Evolutionary conservation across 768 basidiomycete genomes (phyloP).

Genomic region (Trametes meyenii): DNA sequence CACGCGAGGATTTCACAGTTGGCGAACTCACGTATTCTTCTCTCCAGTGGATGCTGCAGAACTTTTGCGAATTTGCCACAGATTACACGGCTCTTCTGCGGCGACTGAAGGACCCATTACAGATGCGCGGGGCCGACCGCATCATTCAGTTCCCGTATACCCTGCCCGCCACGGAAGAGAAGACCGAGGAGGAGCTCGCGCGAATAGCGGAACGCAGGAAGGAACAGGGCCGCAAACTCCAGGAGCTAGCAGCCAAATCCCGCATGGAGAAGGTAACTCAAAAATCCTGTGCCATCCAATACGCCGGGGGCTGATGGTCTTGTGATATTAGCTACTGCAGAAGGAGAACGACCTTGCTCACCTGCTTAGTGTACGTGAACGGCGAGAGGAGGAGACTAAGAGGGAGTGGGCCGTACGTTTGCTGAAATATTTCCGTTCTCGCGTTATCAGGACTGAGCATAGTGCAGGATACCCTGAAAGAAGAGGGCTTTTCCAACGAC

Average conservation of each 20-base stretch:
- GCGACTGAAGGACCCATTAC: slow-evolving; percentile 63
- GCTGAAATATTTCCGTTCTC: neutral
- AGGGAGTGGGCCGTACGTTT: slow-evolving; percentile 72
- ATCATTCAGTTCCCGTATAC: slow-evolving; percentile 90
- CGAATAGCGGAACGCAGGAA: slow-evolving; percentile 75
- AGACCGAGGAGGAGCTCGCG: slow-evolving; percentile 88
- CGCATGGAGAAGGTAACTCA: slow-evolving; percentile 76
- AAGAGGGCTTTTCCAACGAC: slow-evolving; percentile 79
- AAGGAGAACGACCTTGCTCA: slow-evolving; percentile 78
- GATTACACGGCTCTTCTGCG: slow-evolving; percentile 77
- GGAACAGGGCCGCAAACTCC: slow-evolving; percentile 86
- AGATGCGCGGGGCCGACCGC: slow-evolving; percentile 64
- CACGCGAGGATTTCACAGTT: neutral
- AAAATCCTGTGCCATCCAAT: neutral
- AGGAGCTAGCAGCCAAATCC: slow-evolving; percentile 87
- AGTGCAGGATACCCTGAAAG: slow-evolving; percentile 56
- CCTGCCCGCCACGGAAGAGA: slow-evolving; percentile 66
- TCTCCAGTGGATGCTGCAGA: slow-evolving; percentile 86
- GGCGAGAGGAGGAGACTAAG: slow-evolving; percentile 59
- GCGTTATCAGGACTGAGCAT: neutral
- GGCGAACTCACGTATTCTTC: too few species aligned
- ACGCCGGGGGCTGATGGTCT: neutral
- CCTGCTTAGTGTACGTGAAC: slow-evolving; percentile 65
- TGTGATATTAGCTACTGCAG: slow-evolving; percentile 55
- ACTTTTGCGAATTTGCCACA: slow-evolving; percentile 78